phyloP scores from a whole-genome alignment of 352 stramenopile genomes.

The Pythium sp. region DNA sequence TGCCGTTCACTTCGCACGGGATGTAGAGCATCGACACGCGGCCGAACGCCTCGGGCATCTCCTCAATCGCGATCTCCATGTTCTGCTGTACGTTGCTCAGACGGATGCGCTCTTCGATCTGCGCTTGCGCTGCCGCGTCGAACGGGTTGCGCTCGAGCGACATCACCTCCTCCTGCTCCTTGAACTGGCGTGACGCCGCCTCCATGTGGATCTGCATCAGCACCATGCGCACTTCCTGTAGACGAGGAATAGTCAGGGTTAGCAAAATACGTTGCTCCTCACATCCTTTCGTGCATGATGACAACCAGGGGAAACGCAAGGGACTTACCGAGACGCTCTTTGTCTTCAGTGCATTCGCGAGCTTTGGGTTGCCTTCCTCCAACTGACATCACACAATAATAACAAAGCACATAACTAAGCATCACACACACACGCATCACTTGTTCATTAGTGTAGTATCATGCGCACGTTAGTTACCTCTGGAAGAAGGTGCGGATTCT shows the following conservation, averaged over 20 bases:
- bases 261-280: not conserved
- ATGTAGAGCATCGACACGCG: constrained; percentile 90
- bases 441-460: not conserved
- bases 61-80: constrained; percentile 88
- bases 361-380: constrained; percentile 53
- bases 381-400: constrained; percentile 31
- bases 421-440: not conserved
- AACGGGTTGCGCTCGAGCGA: constrained; percentile 76
- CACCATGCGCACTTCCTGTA: constrained; percentile 77
- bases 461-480: constrained; percentile 40
- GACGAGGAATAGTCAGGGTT: not conserved
- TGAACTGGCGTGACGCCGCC: constrained; percentile 62
- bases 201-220: constrained; percentile 87
- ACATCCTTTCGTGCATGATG: not conserved
- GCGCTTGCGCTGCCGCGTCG: constrained; percentile 64
- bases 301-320: constrained; percentile 9
- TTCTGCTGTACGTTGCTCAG: constrained; percentile 86
- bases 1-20: constrained; percentile 77
- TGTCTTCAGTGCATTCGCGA: constrained; percentile 58
- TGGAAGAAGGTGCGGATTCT: constrained; percentile 67
- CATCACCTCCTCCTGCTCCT: constrained; percentile 77
- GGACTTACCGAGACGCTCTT: constrained; percentile 60
- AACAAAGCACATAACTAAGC: not conserved
- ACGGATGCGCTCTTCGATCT: constrained; percentile 85
- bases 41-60: constrained; percentile 86